phyloP scores from a whole-genome alignment of 257 asterid genomes.

The Petunia secreta region DNA sequence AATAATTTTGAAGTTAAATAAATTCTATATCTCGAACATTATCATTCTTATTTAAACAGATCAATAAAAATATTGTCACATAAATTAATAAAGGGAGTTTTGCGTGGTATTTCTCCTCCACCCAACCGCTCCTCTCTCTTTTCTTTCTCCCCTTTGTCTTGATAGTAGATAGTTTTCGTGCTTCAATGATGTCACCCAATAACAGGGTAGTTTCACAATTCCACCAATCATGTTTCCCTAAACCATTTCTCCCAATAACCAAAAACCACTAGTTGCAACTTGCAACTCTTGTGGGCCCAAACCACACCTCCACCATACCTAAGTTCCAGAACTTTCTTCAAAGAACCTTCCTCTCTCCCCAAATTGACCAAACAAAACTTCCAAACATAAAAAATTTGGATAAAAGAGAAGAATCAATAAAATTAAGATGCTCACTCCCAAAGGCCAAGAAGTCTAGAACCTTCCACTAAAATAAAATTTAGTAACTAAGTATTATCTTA shows the following conservation, averaged over 20 bases:
- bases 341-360: constrained; percentile 11
- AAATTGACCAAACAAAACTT: constrained; percentile 41
- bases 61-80: no score
- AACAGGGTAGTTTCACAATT: constrained; percentile 2
- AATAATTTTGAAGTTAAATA: no score
- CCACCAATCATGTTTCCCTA: constrained; percentile 27
- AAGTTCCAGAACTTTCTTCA: constrained; percentile 21
- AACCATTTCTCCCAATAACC: neutral
- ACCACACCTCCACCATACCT: constrained; percentile 31
- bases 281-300: constrained; percentile 22
- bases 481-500: neutral
- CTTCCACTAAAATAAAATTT: constrained; percentile 40
- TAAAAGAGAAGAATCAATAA: constrained; percentile 11
- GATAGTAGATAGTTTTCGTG: neutral
- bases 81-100: neutral
- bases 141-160: neutral
- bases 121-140: neutral
- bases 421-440: constrained; percentile 31
- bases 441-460: constrained; percentile 52
- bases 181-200: constrained; percentile 9
- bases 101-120: neutral
- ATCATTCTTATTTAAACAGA: no score
- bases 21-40: no score
- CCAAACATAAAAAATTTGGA: neutral
- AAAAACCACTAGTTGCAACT: constrained; percentile 6